Percentiles rank a stretch among this genome's conserved stretches.
These are phyloP conservation scores for Nothopassalora personata DNA, from an alignment of 2,329 filamentous ascomycete species.

Conservation along the genomic window DNA sequence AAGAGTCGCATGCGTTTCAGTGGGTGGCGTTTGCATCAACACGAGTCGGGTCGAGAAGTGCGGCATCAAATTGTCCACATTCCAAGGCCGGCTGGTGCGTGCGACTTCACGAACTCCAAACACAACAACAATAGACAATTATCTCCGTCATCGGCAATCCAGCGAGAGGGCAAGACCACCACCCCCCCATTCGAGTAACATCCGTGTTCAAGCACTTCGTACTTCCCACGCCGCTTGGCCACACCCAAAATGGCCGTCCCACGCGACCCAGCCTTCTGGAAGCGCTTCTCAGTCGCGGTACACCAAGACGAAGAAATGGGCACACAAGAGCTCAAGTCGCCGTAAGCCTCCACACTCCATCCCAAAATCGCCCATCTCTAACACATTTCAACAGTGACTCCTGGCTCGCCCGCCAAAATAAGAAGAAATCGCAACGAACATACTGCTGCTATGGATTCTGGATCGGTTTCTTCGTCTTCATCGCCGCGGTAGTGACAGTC, in stretches of 20 bases:
- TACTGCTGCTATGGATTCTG: conserved; percentile 48
- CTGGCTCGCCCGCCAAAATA: conserved; percentile 50
- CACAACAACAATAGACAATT: neutral
- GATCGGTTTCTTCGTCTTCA: conserved; percentile 41
- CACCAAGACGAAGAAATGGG: conserved; percentile 48
- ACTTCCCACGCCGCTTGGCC: too few relatives aligned
- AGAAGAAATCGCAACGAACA: conserved; percentile 44
- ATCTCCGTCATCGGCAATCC: neutral
- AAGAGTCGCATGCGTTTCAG: neutral
- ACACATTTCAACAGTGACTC: conserved; percentile 38
- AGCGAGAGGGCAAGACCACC: neutral
- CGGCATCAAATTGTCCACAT: neutral
- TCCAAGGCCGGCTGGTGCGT: neutral
- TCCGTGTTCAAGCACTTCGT: too few relatives aligned
- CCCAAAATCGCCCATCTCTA: neutral
- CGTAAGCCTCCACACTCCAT: conserved; percentile 31
- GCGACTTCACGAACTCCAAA: neutral
- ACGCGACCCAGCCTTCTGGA: conserved; percentile 56
- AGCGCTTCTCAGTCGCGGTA: conserved; percentile 54
- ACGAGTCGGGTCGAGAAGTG: neutral
- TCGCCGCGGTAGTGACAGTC: conserved; percentile 42
- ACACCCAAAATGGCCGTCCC: conserved; percentile 42
- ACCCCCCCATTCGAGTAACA: too few relatives aligned
- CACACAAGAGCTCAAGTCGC: conserved; percentile 30
- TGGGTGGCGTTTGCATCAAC: neutral